These are phyloP conservation scores for Stagonosporopsis cucurbitacearum DNA, from an alignment of 2,329 filamentous ascomycete species.

Conservation along the genomic window DNA sequence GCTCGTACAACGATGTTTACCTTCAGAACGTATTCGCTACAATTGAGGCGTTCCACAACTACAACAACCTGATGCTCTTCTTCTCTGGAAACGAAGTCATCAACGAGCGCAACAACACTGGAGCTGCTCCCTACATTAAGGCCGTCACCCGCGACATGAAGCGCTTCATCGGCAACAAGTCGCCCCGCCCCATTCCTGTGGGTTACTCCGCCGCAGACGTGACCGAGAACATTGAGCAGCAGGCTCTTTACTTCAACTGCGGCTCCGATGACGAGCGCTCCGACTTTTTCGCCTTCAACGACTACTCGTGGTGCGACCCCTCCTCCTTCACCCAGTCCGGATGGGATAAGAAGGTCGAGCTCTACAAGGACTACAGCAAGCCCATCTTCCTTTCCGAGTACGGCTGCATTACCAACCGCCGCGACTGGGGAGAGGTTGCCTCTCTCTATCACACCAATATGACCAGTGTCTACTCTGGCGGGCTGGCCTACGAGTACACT, in stretches of 20 bases:
- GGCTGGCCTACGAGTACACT: slow-evolving; percentile 94
- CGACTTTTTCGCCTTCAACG: slow-evolving; percentile 90
- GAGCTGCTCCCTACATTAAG: slow-evolving; percentile 72
- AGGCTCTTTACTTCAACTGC: slow-evolving; percentile 92
- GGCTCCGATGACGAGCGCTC: slow-evolving; percentile 82
- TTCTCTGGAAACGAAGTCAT: slow-evolving; percentile 83
- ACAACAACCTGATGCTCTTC: slow-evolving; percentile 84
- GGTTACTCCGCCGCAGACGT: slow-evolving; percentile 89
- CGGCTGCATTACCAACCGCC: slow-evolving; percentile 83
- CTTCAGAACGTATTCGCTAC: slow-evolving; percentile 81
- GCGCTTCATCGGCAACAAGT: slow-evolving; percentile 76
- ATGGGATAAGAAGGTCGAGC: slow-evolving; percentile 66
- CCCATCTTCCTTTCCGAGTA: slow-evolving; percentile 89
- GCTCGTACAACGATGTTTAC: slow-evolving; percentile 86
- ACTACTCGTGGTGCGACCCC: slow-evolving; percentile 75
- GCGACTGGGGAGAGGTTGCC: slow-evolving; percentile 79
- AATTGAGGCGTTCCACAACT: slow-evolving; percentile 80
- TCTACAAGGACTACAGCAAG: slow-evolving; percentile 46
- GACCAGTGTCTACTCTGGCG: slow-evolving; percentile 90
- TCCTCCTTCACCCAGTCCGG: slow-evolving; percentile 72
- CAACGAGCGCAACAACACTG: slow-evolving; percentile 67
- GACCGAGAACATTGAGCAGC: slow-evolving; percentile 81
- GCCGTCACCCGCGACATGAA: slow-evolving; percentile 82
- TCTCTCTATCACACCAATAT: slow-evolving; percentile 83
- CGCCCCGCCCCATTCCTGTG: slow-evolving; percentile 72